Conservation (phyloP, 176 grass and related monocot genomes). For the Bromus sterilis region DNA sequence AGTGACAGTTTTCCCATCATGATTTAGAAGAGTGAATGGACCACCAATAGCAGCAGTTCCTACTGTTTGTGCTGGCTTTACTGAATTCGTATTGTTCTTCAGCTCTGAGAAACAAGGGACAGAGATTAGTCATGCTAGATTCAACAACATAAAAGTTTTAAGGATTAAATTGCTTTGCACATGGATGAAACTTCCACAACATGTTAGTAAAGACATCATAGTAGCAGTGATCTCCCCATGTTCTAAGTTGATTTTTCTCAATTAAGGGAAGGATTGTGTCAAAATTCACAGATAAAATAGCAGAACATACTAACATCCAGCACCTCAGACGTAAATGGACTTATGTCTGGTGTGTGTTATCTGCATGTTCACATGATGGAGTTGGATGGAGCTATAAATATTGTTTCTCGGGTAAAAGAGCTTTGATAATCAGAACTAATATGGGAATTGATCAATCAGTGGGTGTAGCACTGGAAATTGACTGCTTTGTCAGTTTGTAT, state of each 20-base stretch:
- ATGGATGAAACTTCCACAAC: background rate
- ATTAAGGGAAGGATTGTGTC: background rate
- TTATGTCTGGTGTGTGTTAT: background rate
- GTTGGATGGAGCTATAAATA: background rate
- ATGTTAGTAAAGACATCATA: background rate
- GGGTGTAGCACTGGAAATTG: no score
- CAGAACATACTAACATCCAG: background rate
- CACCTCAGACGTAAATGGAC: background rate
- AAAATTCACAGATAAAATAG: background rate
- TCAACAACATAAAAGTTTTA: background rate
- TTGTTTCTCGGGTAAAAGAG: background rate
- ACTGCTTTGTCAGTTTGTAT: no score
- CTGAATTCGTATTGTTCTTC: constrained; percentile 54
- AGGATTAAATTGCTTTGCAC: background rate
- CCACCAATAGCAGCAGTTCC: constrained; percentile 83
- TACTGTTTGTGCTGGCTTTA: constrained; percentile 46
- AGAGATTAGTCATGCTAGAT: background rate
- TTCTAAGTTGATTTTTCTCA: background rate
- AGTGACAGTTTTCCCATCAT: constrained; percentile 55
- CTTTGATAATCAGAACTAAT: background rate
- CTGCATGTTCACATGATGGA: background rate
- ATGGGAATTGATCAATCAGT: background rate
- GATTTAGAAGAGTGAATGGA: constrained; percentile 66
- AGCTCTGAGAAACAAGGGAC: constrained; percentile 39
- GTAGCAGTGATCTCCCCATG: background rate